Evolutionary conservation across 331 rosid genomes (phyloP), one percentile per base, ranked within the genome.

Genomic region (Acacia concinna): DNA sequence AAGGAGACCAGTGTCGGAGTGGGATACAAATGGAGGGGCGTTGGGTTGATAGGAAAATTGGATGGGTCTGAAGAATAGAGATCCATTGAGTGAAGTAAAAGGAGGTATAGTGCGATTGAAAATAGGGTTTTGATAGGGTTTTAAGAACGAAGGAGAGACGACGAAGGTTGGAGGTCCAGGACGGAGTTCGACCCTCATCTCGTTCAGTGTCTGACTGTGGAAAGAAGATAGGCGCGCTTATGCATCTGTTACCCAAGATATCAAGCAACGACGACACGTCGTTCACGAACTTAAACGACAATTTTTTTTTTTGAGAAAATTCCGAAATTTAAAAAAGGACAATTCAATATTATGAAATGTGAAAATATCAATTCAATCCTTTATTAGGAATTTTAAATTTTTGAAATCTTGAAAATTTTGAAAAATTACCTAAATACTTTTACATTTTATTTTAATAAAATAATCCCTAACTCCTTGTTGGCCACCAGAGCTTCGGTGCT

Each of bases 1-100:
- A 49, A 83, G 89, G 74, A 90, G 69, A 71, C 97, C 94, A 8
- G 91, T 21, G 82, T 91, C 85, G 73, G 88, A 34, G 60, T 74
- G 54, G 9, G 40, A 43, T 1, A 28, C 27, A 18, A 41, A 64
- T 65, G 69, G n/a, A 25, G 56, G 43, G 35, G 88, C 52, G 60
- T 11, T 77, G 66, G 74, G 68, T 38, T 51, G 84, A 79, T 23
- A 79, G 44, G 91, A 84, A 68, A 64, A 63, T 54, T 79, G 76
- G 63, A 30, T 27, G 73, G 73, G 5, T 20, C 37, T 73, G 62
- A 54, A 57, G 34, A 41, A 25, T 2, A 41, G 31, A 13, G 80
- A 63, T 56, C 59, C 72, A 62, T 73, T 25, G 80, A 71, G 7
- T 28, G 47, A 81, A n/a, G 75, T 25, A 2, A 13, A 73, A 54